phyloP scores from a whole-genome alignment of 768 basidiomycete genomes.

The Pleurotus ostreatus region DNA sequence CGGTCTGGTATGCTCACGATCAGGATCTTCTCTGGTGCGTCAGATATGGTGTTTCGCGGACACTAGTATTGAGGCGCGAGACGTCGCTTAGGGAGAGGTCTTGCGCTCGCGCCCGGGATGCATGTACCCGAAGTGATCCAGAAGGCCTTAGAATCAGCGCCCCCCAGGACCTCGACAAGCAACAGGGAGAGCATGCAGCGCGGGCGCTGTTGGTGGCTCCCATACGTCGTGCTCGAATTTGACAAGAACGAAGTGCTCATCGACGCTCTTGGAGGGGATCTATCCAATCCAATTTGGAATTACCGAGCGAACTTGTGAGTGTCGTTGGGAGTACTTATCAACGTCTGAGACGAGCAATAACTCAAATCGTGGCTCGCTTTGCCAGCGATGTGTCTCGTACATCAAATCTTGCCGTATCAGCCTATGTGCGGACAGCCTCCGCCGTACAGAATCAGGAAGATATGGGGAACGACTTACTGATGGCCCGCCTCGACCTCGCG shows the following conservation, averaged over 20 bases:
- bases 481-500: constrained; percentile 88
- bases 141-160: constrained; percentile 65
- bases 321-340: background rate
- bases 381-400: constrained; percentile 90
- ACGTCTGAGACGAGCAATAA: background rate
- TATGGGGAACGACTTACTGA: constrained; percentile 95
- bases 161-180: constrained; percentile 55
- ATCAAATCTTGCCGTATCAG: constrained; percentile 87
- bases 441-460: constrained; percentile 75
- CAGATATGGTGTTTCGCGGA: constrained; percentile 6
- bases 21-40: constrained; percentile 86
- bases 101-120: constrained; percentile 74
- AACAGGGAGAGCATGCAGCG: constrained; percentile 91
- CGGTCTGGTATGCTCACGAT: constrained; percentile 92
- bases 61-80: background rate
- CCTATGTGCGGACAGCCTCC: constrained; percentile 84
- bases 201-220: constrained; percentile 94
- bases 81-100: constrained; percentile 58
- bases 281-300: constrained; percentile 89
- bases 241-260: constrained; percentile 97
- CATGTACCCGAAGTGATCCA: constrained; percentile 83
- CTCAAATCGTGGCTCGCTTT: constrained; percentile 7
- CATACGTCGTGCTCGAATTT: constrained; percentile 96
- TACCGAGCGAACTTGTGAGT: constrained; percentile 93
- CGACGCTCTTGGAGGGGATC: constrained; percentile 94